Base-by-base conservation (phyloP, 2,329 filamentous ascomycete genomes). In the Colletotrichum higginsianum region DNA sequence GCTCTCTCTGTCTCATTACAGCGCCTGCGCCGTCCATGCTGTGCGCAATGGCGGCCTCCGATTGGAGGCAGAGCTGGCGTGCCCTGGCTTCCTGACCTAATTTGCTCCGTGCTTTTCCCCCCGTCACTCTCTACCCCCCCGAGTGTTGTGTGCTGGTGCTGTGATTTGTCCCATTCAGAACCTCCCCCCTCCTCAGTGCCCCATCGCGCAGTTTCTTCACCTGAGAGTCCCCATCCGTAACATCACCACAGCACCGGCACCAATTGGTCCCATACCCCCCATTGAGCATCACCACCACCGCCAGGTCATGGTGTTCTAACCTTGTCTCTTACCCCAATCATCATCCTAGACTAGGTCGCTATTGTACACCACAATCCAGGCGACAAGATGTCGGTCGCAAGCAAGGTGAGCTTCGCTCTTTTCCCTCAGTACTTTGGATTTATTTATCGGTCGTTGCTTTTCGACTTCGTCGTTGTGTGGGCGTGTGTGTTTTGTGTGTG, bases 341-440 rank as follows among this genome's bases (percentile, higher is more conserved):
- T 72, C 64, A 73, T 67, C 72, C 67, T 71, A 74, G 73, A 74
- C 73, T 74, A 74, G 73, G 73, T 74, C 73, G 73, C 73, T 74
- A 74, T 74, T 74, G 73, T 74, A 73, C 57, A 66, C 67, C 73
- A 74, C 73, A 74, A 74, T 74, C 73, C 73, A 74, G 73, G 73
- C 73, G 73, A 74, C 73, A 74, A 74, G 73, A 74, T 74, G 73
- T 74, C 73, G 73, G 73, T 74, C 73, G 73, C 73, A 66, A 73
- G 71, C 73, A 74, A 74, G 73, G 73, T 74, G 42, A 61, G 73
- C 52, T 58, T 60, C 49, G 61, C 61, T 64, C 61, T 47, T 46
- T 64, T 47, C 6, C 57, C 57, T 46, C n/a, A 16, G 56, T 63
- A 23, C 49, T 67, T 35, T 63, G 23, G 8, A 57, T 50, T 60